Conservation (phyloP, 192 early-diverging fungal species). For the Radiomyces spectabilis region DNA sequence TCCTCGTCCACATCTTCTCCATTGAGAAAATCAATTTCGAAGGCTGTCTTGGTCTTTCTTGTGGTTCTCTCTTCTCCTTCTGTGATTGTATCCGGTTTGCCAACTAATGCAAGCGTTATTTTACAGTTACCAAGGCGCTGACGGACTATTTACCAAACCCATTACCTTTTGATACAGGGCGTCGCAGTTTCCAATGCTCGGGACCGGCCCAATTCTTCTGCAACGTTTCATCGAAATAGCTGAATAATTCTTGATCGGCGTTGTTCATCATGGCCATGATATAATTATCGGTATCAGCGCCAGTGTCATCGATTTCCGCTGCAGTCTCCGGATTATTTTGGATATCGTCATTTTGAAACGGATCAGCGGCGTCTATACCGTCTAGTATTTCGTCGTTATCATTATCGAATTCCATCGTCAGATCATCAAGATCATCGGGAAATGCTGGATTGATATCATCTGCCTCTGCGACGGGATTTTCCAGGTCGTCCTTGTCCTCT, state of each 20-base stretch:
- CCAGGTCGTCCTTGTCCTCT: too few relatives aligned
- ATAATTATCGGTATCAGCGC: conserved; percentile 8
- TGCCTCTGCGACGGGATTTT: conserved; percentile 8
- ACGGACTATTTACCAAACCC: too few relatives aligned
- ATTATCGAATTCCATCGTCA: too few relatives aligned
- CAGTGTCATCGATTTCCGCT: conserved; percentile 27
- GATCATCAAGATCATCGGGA: too few relatives aligned
- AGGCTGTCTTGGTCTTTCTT: conserved; percentile 37
- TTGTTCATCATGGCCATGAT: not conserved
- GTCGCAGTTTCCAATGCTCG: conserved; percentile 77
- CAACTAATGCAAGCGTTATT: too few relatives aligned
- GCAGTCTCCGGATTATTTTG: too few relatives aligned
- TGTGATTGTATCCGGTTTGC: too few relatives aligned
- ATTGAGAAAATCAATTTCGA: conserved; percentile 56
- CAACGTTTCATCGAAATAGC: conserved; percentile 83
- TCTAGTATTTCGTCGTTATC: too few relatives aligned
- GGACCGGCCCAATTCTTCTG: conserved; percentile 88
- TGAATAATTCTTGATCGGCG: conserved; percentile 55
- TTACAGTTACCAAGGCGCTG: too few relatives aligned
- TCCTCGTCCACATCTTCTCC: conserved; percentile 51
- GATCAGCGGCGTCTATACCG: too few relatives aligned
- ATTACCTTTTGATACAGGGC: conserved; percentile 15
- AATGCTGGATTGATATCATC: too few relatives aligned
- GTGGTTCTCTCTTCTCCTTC: conserved; percentile 40
- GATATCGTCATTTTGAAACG: too few relatives aligned